These are phyloP conservation scores for Crithidia mellificae DNA, from an alignment of 208 protist species.

Conservation along the genomic window DNA sequence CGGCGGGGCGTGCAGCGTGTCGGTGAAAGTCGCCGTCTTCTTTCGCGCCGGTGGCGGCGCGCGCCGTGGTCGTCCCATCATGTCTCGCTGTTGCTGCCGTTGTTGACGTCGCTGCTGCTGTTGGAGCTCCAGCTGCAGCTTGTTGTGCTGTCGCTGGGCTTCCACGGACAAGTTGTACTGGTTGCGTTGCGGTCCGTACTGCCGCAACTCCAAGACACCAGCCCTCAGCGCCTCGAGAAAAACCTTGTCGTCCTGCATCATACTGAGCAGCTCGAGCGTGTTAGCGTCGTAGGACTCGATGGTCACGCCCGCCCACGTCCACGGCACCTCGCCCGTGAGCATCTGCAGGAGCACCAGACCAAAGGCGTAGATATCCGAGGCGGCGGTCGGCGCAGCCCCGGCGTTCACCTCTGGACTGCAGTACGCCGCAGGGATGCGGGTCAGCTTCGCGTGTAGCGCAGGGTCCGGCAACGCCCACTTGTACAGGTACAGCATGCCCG, in stretches of 20 bases:
- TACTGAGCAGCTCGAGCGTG: slow-evolving; percentile 12
- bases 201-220: slow-evolving; percentile 23
- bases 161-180: slow-evolving; percentile 17
- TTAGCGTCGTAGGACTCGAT: neutral
- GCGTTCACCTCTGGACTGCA: slow-evolving; percentile 43
- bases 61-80: neutral
- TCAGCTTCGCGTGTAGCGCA: slow-evolving; percentile 3
- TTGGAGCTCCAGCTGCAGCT: neutral
- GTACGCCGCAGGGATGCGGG: slow-evolving; percentile 27
- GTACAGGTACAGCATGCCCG: slow-evolving; percentile 38
- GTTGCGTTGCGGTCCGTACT: slow-evolving; percentile 26
- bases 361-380: slow-evolving; percentile 51
- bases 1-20: neutral
- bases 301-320: slow-evolving; percentile 35
- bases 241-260: slow-evolving; percentile 20
- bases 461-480: slow-evolving; percentile 23
- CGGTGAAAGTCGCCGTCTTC: neutral
- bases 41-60: neutral
- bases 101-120: neutral
- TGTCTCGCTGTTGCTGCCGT: slow-evolving; percentile 1
- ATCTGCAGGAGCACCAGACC: slow-evolving; percentile 53
- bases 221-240: slow-evolving; percentile 16
- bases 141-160: neutral
- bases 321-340: slow-evolving; percentile 38
- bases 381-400: slow-evolving; percentile 24